phyloP scores from a whole-genome alignment of 352 stramenopile species.

The Elongisporangium prolatum region DNA sequence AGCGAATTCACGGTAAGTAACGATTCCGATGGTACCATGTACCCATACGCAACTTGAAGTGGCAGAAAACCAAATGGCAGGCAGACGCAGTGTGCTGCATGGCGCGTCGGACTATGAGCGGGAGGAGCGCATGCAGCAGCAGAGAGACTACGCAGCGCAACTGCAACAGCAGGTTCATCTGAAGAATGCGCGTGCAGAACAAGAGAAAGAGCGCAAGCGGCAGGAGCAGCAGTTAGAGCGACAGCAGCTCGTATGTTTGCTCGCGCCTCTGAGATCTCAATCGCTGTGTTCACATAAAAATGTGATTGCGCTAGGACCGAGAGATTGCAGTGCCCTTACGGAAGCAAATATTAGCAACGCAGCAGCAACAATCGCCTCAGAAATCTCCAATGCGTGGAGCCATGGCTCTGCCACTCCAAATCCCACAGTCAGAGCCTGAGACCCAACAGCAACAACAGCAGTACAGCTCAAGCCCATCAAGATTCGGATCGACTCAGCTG shows the following conservation, averaged over 20 bases:
- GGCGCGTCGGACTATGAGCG: constrained; percentile 38
- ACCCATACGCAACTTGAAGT: neutral
- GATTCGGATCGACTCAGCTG: neutral
- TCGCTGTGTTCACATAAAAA: neutral
- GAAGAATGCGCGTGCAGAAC: constrained; percentile 42
- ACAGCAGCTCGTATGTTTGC: constrained; percentile 26
- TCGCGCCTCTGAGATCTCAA: neutral
- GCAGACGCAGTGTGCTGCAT: constrained; percentile 32
- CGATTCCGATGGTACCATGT: neutral
- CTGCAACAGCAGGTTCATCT: constrained; percentile 53
- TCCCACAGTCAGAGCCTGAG: constrained; percentile 8
- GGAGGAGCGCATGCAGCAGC: constrained; percentile 42
- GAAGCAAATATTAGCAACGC: neutral
- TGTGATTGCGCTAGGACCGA: constrained; percentile 12
- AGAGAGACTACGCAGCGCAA: constrained; percentile 61
- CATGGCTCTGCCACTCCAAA: neutral
- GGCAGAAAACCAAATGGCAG: constrained; percentile 1
- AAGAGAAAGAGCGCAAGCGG: constrained; percentile 29
- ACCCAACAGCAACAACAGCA: constrained; percentile 14
- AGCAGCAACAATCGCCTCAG: constrained; percentile 3
- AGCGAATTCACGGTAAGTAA: neutral
- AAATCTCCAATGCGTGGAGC: constrained; percentile 7
- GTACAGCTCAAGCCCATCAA: constrained; percentile 1
- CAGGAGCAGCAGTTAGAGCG: constrained; percentile 51
- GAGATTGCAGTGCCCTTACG: constrained; percentile 4